Conservation (phyloP, 1,284 basidiomycete genomes). For the Coniophora puteana region DNA sequence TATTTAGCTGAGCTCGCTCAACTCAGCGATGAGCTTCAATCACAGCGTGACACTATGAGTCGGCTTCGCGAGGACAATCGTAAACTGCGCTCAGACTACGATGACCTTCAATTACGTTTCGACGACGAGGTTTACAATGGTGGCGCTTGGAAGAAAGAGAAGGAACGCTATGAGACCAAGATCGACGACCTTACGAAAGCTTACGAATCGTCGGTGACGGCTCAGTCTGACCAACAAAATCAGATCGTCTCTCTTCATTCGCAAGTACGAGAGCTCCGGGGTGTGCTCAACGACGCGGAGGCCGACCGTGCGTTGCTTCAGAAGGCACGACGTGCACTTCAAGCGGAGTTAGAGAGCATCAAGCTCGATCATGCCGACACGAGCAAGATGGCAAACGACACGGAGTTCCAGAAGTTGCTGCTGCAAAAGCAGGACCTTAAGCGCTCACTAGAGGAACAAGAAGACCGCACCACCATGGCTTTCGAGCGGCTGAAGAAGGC, state of each 20-base stretch:
- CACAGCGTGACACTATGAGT: conserved; percentile 71
- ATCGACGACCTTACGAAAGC: conserved; percentile 74
- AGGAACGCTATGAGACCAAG: conserved; percentile 80
- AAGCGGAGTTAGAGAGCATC: conserved; percentile 77
- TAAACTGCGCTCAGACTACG: conserved; percentile 72
- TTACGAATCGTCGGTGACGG: conserved; percentile 70
- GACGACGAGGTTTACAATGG: conserved; percentile 79
- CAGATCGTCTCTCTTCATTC: conserved; percentile 82
- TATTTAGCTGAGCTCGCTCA: conserved; percentile 65
- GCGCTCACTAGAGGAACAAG: conserved; percentile 74
- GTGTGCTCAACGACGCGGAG: conserved; percentile 80
- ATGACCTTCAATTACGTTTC: conserved; percentile 70
- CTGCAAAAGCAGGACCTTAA: conserved; percentile 80
- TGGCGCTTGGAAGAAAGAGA: conserved; percentile 83
- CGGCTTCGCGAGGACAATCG: conserved; percentile 77
- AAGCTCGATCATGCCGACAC: conserved; percentile 73
- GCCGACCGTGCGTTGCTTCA: conserved; percentile 75
- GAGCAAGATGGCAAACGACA: conserved; percentile 67
- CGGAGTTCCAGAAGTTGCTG: conserved; percentile 70
- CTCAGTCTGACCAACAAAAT: conserved; percentile 75
- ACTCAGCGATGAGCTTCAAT: conserved; percentile 75
- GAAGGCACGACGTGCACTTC: conserved; percentile 78
- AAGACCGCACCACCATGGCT: conserved; percentile 68
- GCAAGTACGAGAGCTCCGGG: conserved; percentile 79
- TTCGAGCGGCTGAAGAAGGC: conserved; percentile 79